Evolutionary conservation across 805 yeast genomes (phyloP).

Genomic region (Metschnikowia hibisci): DNA sequence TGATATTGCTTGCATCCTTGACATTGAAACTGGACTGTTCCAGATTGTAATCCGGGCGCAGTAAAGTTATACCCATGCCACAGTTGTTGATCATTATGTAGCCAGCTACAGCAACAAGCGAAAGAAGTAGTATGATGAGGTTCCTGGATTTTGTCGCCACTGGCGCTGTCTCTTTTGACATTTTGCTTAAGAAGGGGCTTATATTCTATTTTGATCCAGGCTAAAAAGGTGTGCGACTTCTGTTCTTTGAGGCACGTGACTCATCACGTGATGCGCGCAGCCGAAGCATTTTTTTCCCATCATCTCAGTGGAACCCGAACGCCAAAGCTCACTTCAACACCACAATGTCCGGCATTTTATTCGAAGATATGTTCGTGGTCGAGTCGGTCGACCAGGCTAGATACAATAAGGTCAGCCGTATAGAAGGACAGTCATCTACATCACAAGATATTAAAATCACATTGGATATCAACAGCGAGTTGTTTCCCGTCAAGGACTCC

Average conservation of each 20-base stretch:
- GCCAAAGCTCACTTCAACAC: slow-evolving; percentile 4
- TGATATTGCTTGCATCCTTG: too few species aligned
- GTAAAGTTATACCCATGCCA: slow-evolving; percentile 1
- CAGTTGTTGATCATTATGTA: slow-evolving; percentile 1
- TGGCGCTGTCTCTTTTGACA: background rate
- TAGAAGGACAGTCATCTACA: slow-evolving; percentile 83
- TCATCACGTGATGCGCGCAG: slow-evolving; percentile 2
- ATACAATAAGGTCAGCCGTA: slow-evolving; percentile 87
- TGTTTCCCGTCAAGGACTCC: slow-evolving; percentile 75
- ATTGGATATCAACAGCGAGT: slow-evolving; percentile 84
- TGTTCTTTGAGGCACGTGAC: background rate
- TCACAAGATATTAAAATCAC: slow-evolving; percentile 77
- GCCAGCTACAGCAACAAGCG: background rate
- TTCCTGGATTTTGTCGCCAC: background rate
- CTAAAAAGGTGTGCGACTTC: background rate
- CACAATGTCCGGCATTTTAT: slow-evolving; percentile 58
- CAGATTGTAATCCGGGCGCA: background rate
- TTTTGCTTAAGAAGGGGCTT: background rate
- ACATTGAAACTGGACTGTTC: too few species aligned
- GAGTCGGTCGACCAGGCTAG: slow-evolving; percentile 82
- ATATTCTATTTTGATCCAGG: slow-evolving; percentile 7
- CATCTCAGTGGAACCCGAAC: too few species aligned
- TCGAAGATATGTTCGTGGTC: slow-evolving; percentile 89
- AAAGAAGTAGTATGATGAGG: background rate
- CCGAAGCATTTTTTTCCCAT: slow-evolving; percentile 3